Conservation (phyloP, 441 rosid genomes). For the Croton setiger region DNA sequence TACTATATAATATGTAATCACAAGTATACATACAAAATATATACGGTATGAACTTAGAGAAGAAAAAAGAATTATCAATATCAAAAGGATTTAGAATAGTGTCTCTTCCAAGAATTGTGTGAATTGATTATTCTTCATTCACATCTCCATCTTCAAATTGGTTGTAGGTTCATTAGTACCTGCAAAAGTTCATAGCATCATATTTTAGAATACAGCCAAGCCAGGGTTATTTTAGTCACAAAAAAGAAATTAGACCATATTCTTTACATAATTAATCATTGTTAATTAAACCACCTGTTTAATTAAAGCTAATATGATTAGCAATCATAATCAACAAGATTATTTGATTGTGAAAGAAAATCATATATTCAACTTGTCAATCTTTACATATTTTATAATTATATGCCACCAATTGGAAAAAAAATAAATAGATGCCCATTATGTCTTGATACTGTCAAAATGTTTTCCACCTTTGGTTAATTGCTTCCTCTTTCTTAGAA, state of each 20-base stretch:
- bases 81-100: slow-evolving; percentile 21
- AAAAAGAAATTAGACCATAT: background rate
- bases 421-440: slow-evolving; percentile 11
- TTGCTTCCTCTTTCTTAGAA: slow-evolving; percentile 19
- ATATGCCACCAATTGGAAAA: slow-evolving; percentile 18
- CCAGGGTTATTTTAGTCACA: slow-evolving; percentile 6
- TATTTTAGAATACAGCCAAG: slow-evolving; percentile 13
- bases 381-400: slow-evolving; percentile 2
- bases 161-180: slow-evolving; percentile 46
- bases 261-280: background rate
- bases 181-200: slow-evolving; percentile 28
- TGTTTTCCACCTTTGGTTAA: slow-evolving; percentile 12
- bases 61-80: slow-evolving; percentile 37
- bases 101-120: slow-evolving; percentile 26
- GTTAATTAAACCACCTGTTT: slow-evolving; percentile 1
- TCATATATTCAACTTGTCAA: slow-evolving; percentile 12
- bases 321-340: slow-evolving; percentile 24
- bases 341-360: slow-evolving; percentile 17
- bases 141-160: slow-evolving; percentile 60
- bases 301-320: slow-evolving; percentile 17
- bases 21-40: slow-evolving; percentile 40
- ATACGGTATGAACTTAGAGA: slow-evolving; percentile 31
- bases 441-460: slow-evolving; percentile 20
- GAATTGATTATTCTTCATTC: slow-evolving; percentile 27
- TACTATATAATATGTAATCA: slow-evolving; percentile 20